Evolutionary conservation across 352 stramenopile species (phyloP).

Genomic region (Phytophthora foliorum): DNA sequence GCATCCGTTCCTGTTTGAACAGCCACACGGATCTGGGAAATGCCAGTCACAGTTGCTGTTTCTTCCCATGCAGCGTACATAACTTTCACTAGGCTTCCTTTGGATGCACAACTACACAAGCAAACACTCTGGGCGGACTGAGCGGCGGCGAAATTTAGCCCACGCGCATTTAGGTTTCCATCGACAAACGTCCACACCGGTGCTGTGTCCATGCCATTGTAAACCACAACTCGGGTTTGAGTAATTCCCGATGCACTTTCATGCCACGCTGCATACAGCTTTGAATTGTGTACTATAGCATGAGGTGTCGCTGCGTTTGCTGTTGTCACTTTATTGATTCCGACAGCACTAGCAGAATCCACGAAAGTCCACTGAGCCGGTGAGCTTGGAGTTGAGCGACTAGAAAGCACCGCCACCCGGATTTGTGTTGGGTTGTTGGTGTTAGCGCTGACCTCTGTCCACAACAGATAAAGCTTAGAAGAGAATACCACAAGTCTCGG

Average conservation of each 20-base stretch:
- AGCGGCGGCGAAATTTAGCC: constrained; percentile 53
- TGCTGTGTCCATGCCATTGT: constrained; percentile 49
- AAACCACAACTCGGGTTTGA: constrained; percentile 71
- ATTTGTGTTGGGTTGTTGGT: constrained; percentile 56
- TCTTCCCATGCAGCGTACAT: constrained; percentile 74
- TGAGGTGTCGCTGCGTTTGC: constrained; percentile 46
- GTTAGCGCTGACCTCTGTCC: constrained; percentile 52
- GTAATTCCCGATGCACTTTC: constrained; percentile 35
- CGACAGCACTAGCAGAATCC: constrained; percentile 32
- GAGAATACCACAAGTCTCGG: constrained; percentile 39
- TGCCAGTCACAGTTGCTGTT: constrained; percentile 29
- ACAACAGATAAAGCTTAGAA: constrained; percentile 57
- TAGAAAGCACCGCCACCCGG: constrained; percentile 49
- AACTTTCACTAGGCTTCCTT: constrained; percentile 10
- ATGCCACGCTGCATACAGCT: constrained; percentile 72
- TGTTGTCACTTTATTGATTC: constrained; percentile 60
- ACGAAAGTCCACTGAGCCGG: constrained; percentile 56
- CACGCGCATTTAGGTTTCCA: constrained; percentile 45
- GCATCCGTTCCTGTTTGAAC: constrained; percentile 50
- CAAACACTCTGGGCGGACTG: constrained; percentile 47
- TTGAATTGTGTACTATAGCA: constrained; percentile 41
- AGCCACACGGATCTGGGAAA: constrained; percentile 63
- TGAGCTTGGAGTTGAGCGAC: constrained; percentile 26
- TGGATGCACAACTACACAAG: constrained; percentile 51
- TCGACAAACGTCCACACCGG: constrained; percentile 70